These are phyloP conservation scores for Pichia insulana DNA, from an alignment of 805 yeast genomes.

Conservation along the genomic window DNA sequence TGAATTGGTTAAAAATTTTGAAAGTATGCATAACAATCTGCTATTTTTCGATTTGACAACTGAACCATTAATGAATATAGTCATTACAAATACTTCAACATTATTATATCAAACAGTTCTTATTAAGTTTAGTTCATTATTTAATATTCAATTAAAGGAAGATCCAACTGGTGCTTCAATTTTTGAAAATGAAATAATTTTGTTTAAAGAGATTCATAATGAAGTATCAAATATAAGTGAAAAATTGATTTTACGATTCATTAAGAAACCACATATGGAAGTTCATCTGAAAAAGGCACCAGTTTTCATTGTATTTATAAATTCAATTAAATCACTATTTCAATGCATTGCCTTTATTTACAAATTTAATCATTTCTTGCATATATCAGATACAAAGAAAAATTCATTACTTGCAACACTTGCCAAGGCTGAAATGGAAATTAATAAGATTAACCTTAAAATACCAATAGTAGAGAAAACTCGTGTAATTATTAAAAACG, in stretches of 20 bases:
- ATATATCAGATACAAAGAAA: slow-evolving; percentile 7
- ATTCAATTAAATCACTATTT: slow-evolving; percentile 22
- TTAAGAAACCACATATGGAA: slow-evolving; percentile 14
- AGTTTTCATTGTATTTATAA: slow-evolving; percentile 19
- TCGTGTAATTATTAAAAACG: slow-evolving; percentile 12
- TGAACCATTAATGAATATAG: slow-evolving; percentile 19
- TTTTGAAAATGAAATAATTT: slow-evolving; percentile 13
- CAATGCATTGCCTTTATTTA: slow-evolving; percentile 20
- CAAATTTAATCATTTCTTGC: slow-evolving; percentile 14
- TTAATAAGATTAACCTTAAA: slow-evolving; percentile 6
- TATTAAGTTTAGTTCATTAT: slow-evolving; percentile 20
- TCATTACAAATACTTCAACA: slow-evolving; percentile 21
- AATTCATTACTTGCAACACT: slow-evolving; percentile 8
- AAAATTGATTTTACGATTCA: slow-evolving; percentile 14
- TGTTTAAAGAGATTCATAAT: slow-evolving; percentile 17
- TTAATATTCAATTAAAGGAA: slow-evolving; percentile 13
- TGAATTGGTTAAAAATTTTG: slow-evolving; percentile 22
- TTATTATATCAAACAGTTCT: slow-evolving; percentile 23
- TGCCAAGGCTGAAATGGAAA: slow-evolving; percentile 1
- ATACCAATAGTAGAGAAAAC: slow-evolving; percentile 14
- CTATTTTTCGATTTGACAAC: slow-evolving; percentile 21
- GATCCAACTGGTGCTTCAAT: slow-evolving; percentile 11
- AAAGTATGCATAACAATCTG: slow-evolving; percentile 21
- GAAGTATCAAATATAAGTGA: slow-evolving; percentile 17
- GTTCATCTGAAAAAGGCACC: slow-evolving; percentile 15